Percentiles rank a stretch among this genome's conserved stretches.
Conservation (phyloP, 306 rosid genomes). For the Quercus bicolor region DNA sequence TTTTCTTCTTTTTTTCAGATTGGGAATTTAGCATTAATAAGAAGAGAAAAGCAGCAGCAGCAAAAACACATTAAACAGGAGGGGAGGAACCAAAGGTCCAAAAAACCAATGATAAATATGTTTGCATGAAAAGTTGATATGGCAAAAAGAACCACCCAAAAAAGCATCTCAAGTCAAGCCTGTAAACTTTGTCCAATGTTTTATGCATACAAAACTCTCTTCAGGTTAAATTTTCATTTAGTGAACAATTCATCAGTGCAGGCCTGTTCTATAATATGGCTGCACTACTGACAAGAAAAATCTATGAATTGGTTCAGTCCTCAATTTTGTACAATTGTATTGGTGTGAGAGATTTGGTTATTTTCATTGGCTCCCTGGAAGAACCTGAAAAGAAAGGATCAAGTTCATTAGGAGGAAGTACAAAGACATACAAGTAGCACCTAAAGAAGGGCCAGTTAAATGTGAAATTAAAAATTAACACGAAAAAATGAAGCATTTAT, state of each 20-base stretch:
- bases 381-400: constrained; percentile 16
- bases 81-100: too few species aligned
- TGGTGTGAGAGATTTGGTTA: background rate
- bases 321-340: constrained; percentile 15
- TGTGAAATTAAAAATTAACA: background rate
- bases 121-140: background rate
- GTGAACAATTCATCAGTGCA: background rate
- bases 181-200: background rate
- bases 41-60: too few species aligned
- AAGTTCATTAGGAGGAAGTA: background rate
- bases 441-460: background rate
- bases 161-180: background rate
- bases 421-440: background rate
- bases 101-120: background rate
- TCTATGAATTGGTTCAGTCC: constrained; percentile 16
- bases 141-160: background rate
- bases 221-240: background rate
- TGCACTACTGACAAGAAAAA: background rate
- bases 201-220: constrained; percentile 15
- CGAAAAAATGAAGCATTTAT: background rate
- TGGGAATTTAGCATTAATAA: too few species aligned
- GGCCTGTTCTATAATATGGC: background rate
- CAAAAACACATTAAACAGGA: too few species aligned
- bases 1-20: too few species aligned
- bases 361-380: constrained; percentile 3